Base-by-base conservation (phyloP, 495 filamentous ascomycete species). In the Penicillium cosmopolitanum region DNA sequence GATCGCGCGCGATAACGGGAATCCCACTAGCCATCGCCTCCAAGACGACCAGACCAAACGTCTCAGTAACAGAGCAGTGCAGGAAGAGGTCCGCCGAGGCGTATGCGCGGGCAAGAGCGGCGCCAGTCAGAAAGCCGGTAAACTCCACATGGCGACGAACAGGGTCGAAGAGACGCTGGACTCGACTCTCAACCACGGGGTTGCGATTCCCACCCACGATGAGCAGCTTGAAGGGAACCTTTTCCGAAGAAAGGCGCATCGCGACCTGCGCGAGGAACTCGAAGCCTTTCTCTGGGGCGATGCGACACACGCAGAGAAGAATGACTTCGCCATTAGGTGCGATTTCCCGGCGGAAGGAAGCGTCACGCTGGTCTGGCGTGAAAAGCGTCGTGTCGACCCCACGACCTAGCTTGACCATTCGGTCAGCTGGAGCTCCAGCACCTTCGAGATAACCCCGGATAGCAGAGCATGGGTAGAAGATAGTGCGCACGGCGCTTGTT, bases 11-110 rank as follows among this genome's bases (percentile, higher is more conserved):
- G 52, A 89, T 78, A 8, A 89, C 85, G 0, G 85, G 84, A 4
- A 89, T 70, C 9, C 84, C 84, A 65, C 84, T 86, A 0, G 85
- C 84, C 86, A 89, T 87, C 6, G 83, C 81, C 63, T 89, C 86
- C 0, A 89, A 70, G 3, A 87, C 84, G 1, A 87, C 84, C 18
- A 89, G 71, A 1, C 86, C 86, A 64, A 89, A 89, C 0, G 84
- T 87, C 66, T 89, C 86, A 15, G 84, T 87, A 57, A 87, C 78
- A 18, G 85, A 87, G 68, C 83, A 86, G 58, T 88, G 85, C 13
- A 88, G 67, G 59, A 88, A 87, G 23, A 88, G 56, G 61, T 88
- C 85, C 4, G 79, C 84, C 0, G 78, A 80, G 4, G 85, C 84
- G 66, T 87, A 88, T 21, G 80, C 80, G 12, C 73, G 72, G 21